Evolutionary conservation across 768 basidiomycete species (phyloP).

Genomic region (Naganishia vishniacii): DNA sequence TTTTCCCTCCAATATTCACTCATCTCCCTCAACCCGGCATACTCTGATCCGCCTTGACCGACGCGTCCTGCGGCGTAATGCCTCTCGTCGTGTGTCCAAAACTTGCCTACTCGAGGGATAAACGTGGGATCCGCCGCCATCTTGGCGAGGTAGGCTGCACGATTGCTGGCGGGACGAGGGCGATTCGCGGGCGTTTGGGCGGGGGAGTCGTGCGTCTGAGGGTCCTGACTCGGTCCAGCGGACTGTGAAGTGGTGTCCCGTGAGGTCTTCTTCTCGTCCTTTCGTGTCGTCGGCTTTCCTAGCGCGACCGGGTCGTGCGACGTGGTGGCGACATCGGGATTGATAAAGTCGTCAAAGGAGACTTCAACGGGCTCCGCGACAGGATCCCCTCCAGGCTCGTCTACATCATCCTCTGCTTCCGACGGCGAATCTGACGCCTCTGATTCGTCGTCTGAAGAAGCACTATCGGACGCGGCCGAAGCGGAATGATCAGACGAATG

Average conservation of each 20-base stretch:
- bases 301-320: too few relatives aligned
- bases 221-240: background rate
- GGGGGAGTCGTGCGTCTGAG: background rate
- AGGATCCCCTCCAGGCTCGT: too few relatives aligned
- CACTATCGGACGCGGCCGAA: background rate
- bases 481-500: background rate
- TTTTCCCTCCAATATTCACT: constrained; percentile 57
- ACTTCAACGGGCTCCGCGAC: background rate
- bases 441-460: background rate
- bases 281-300: too few relatives aligned
- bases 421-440: background rate
- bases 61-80: constrained; percentile 49
- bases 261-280: too few relatives aligned
- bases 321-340: too few relatives aligned
- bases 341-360: constrained; percentile 17
- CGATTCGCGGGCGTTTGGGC: background rate
- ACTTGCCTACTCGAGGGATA: constrained; percentile 82
- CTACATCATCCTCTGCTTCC: background rate
- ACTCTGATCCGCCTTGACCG: constrained; percentile 32
- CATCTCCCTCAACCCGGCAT: constrained; percentile 39
- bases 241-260: too few relatives aligned
- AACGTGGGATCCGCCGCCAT: constrained; percentile 79
- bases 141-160: constrained; percentile 78
- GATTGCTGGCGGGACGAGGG: constrained; percentile 40
- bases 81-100: constrained; percentile 93